Evolutionary conservation across 148 eudicot species (phyloP), one percentile per base, ranked within the genome.

Genomic region (Spergularia marina): DNA sequence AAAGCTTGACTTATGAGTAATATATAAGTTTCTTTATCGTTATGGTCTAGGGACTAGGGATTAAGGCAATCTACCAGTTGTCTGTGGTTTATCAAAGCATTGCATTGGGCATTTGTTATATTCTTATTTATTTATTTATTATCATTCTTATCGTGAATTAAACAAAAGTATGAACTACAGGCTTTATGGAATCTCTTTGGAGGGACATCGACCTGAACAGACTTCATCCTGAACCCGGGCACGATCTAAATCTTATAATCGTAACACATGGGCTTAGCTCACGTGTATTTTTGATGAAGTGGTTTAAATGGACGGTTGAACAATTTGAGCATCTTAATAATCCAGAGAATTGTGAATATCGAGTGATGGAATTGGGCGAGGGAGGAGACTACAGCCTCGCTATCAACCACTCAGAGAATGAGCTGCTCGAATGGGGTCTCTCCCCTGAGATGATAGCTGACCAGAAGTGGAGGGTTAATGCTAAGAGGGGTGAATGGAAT

Each of bases 301-400:
- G 97, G 97, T 94, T 94, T 83, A 90, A 91, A 73, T 94, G 98
- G 98, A 89, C 96, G 2, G 98, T 87, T 14, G 89, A 90, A 68
- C 93, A 94, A 77, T 91, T 90, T 11, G 98, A 94, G 80, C 73
- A 57, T 53, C 85, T 94, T 41, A 84, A 81, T 70, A 94, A 90
- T 70, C 89, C 86, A 0, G 82, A 60, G 9, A 94, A 94, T 72
- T 83, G 93, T 34, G 98, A 94, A 74, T 82, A 77, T 73, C 83
- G 91, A 71, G 89, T 94, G 61, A 81, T 91, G 86, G 88, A 94
- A 64, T 74, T 91, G 61, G 98, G 97, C 4, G 39, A 30, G 12
- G 87, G 90, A 1, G 96, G 96, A 60, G 97, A 94, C 17, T 94
- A 94, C 83, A 94, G 96, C 82, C 69, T 94, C 66, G 93, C 98